Evolutionary conservation across 208 protist species (phyloP).

Genomic region (Acanthamoeba culbertsoni): DNA sequence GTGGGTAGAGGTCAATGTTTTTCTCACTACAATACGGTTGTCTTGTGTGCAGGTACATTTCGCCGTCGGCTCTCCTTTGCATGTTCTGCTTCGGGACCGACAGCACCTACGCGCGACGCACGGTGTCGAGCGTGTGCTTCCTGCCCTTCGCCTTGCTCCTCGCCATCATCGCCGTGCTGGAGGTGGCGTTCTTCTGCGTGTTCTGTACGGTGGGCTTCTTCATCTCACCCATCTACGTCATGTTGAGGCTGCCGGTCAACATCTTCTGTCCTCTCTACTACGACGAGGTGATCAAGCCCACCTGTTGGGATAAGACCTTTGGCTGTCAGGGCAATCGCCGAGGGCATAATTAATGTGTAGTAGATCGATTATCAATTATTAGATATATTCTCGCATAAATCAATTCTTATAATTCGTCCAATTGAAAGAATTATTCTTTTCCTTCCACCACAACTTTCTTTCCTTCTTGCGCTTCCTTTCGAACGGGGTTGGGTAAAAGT

Average conservation of each 20-base stretch:
- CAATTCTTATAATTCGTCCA: too few relatives aligned
- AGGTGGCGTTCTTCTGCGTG: neutral
- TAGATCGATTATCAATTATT: too few relatives aligned
- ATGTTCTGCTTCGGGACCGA: neutral
- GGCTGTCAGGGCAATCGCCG: neutral
- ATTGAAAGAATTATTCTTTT: too few relatives aligned
- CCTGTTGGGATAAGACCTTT: constrained; percentile 18
- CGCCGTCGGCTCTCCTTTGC: neutral
- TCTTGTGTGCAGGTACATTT: neutral
- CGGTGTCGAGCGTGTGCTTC: neutral
- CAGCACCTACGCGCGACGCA: neutral
- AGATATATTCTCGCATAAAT: too few relatives aligned
- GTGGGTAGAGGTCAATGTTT: too few relatives aligned
- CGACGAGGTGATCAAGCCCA: neutral
- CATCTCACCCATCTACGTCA: neutral
- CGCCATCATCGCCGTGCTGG: neutral
- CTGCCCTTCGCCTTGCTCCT: neutral
- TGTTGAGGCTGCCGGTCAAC: neutral
- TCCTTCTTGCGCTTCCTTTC: too few relatives aligned
- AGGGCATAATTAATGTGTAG: too few relatives aligned
- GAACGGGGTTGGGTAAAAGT: too few relatives aligned
- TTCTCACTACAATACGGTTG: too few relatives aligned
- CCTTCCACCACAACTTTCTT: too few relatives aligned
- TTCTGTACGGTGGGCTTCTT: neutral
- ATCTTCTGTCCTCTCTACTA: neutral